Evolutionary conservation across 257 asterid species (phyloP), one percentile per base, ranked within the genome.

Genomic region (Cynanchum wilfordii): DNA sequence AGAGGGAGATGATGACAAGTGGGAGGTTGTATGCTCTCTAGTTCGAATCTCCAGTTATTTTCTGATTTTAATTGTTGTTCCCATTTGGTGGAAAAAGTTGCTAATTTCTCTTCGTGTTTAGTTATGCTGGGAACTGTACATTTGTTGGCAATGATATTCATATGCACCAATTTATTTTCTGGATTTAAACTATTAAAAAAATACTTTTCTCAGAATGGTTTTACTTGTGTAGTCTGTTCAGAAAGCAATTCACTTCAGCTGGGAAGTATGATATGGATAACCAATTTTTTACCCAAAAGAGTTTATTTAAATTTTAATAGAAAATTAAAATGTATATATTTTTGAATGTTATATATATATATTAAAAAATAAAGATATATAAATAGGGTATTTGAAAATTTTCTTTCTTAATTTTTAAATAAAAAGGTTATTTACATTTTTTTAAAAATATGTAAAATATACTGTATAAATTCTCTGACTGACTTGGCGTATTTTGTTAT

Each of bases 21-120:
- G 63, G 81, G 76, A 71, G 63, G 73, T 58, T 55, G 42, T 42
- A 36, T 50, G 52, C 56, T 73, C 78, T 71, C 69, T 24, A 69
- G 74, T 80, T 76, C 68, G 74, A 79, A 77, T 79, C 74, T 73
- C 72, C 74, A 38, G 74, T 70, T 73, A 30, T 72, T 30, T 76
- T 70, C 36, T 68, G 81, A 70, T 70, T 76, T 57, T 70, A 45
- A 57, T 58, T 22, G 55, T 58, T 58, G 50, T 60, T 67, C 73
- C 65, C 59, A 77, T 56, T 71, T 30, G 63, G 74, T 65, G 75
- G 60, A 73, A 70, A 49, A 75, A 56, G 24, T 64, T 73, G 19
- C 66, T 65, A 44, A 44, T 75, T 51, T 62, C 51, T 79, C 33
- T 19, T 50, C 19, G 44, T 76, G 45, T 68, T 59, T 59, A 80